Conservation (phyloP, 192 early-diverging fungal genomes). For the Martensiomyces pterosporus region DNA sequence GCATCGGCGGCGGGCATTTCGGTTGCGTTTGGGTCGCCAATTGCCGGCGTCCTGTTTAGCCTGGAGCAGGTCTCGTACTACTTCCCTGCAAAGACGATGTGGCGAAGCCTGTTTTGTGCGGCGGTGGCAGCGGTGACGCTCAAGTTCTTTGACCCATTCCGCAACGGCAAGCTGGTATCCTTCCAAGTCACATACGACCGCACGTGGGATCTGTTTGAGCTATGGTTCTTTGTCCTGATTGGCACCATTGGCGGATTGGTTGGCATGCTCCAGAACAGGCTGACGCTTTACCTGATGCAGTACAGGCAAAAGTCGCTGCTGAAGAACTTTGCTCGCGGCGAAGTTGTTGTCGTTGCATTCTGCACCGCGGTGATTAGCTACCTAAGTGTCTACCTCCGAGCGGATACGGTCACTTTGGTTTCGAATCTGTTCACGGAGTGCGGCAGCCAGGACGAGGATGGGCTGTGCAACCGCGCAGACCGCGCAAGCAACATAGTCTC, state of each 20-base stretch:
- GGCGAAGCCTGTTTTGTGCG: slow-evolving; percentile 92
- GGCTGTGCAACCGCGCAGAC: slow-evolving; percentile 41
- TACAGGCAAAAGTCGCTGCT: slow-evolving; percentile 37
- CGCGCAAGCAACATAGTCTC: slow-evolving; percentile 40
- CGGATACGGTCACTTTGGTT: slow-evolving; percentile 51
- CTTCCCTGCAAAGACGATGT: slow-evolving; percentile 92
- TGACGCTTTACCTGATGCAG: slow-evolving; percentile 38
- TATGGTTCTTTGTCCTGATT: slow-evolving; percentile 77
- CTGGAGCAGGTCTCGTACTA: slow-evolving; percentile 58
- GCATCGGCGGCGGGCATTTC: slow-evolving; percentile 95
- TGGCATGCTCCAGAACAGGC: slow-evolving; percentile 36
- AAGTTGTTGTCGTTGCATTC: slow-evolving; percentile 49
- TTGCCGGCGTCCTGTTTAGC: slow-evolving; percentile 74
- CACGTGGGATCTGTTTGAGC: slow-evolving; percentile 90
- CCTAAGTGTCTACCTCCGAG: slow-evolving; percentile 47
- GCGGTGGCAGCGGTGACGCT: slow-evolving; percentile 82
- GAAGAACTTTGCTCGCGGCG: slow-evolving; percentile 44
- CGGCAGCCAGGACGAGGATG: slow-evolving; percentile 32
- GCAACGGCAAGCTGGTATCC: slow-evolving; percentile 77
- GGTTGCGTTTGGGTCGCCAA: slow-evolving; percentile 95
- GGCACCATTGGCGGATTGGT: slow-evolving; percentile 68
- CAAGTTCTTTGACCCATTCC: slow-evolving; percentile 79
- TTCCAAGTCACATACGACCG: slow-evolving; percentile 87
- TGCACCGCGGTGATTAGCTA: slow-evolving; percentile 49
- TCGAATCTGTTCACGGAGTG: slow-evolving; percentile 58